phyloP scores from a whole-genome alignment of 495 filamentous ascomycete species.

The Bacidia rubella region DNA sequence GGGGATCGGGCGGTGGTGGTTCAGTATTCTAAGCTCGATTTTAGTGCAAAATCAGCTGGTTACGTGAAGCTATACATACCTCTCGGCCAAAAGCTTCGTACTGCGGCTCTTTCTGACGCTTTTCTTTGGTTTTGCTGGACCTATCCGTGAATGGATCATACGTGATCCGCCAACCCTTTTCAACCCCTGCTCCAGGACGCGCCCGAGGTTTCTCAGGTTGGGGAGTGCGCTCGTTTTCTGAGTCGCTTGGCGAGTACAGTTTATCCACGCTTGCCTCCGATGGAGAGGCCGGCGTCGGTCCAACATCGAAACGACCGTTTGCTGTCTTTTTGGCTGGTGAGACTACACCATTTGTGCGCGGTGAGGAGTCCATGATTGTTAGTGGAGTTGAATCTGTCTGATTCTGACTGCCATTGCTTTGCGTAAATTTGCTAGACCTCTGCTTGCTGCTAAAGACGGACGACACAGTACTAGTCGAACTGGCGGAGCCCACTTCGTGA shows the following conservation, averaged over 20 bases:
- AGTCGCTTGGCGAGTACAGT: conserved; percentile 7
- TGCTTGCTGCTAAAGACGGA: conserved; percentile 42
- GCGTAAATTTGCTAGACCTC: conserved; percentile 27
- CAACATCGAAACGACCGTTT: conserved; percentile 6
- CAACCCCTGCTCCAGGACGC: conserved; percentile 40
- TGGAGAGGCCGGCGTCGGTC: conserved; percentile 5
- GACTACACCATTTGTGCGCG: conserved; percentile 42
- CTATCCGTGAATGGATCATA: conserved; percentile 65
- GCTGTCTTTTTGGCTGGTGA: conserved; percentile 31
- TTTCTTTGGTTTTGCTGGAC: conserved; percentile 48
- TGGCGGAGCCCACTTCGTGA: conserved; percentile 51
- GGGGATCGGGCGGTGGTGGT: conserved; percentile 59
- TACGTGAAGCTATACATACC: conserved; percentile 21
- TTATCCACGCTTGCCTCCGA: conserved; percentile 8
- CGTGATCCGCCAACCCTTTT: conserved; percentile 53
- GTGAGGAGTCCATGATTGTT: conserved; percentile 65
- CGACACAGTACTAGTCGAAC: conserved; percentile 50
- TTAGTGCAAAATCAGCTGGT: conserved; percentile 22
- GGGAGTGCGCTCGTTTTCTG: conserved; percentile 2
- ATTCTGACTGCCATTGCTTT: conserved; percentile 33
- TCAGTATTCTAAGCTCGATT: conserved; percentile 40
- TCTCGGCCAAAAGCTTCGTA: conserved; percentile 55
- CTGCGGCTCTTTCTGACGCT: conserved; percentile 40
- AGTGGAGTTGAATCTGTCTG: conserved; percentile 58
- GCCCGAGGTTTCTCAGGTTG: conserved; percentile 42